phyloP scores from a whole-genome alignment of 2,329 filamentous ascomycete species.

The Trichoderma koningiopsis region DNA sequence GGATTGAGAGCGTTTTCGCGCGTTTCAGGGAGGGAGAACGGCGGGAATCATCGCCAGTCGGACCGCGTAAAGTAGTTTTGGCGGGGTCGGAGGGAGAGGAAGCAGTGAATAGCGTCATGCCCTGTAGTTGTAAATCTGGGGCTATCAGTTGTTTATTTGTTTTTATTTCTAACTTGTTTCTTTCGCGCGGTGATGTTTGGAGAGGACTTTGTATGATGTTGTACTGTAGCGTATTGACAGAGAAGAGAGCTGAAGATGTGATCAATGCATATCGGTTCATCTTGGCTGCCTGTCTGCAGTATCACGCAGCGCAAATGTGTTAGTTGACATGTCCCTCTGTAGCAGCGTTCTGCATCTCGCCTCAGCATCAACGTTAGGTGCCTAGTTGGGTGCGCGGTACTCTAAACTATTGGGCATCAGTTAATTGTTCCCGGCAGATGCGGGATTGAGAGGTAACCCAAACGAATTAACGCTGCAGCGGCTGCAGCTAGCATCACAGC shows the following conservation, averaged over 20 bases:
- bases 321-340: background rate
- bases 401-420: background rate
- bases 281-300: background rate
- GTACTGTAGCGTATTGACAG: background rate
- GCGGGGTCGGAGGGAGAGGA: constrained; percentile 6
- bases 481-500: background rate
- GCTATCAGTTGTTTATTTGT: background rate
- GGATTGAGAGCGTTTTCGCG: background rate
- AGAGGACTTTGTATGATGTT: background rate
- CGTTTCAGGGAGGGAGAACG: constrained; percentile 10
- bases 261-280: background rate
- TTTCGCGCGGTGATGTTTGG: background rate
- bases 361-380: background rate
- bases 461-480: background rate
- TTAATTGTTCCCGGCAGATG: background rate
- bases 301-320: background rate
- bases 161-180: background rate
- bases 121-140: background rate
- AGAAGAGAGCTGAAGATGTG: background rate
- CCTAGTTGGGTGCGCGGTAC: background rate
- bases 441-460: background rate
- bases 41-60: background rate
- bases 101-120: background rate
- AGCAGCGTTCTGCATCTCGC: background rate
- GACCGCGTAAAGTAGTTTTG: constrained; percentile 10